A percentile compares a stretch with the other conserved stretches of the same genome.
Evolutionary conservation across 2,329 filamentous ascomycete species (phyloP).

Genomic region (Sporothrix curviconia): DNA sequence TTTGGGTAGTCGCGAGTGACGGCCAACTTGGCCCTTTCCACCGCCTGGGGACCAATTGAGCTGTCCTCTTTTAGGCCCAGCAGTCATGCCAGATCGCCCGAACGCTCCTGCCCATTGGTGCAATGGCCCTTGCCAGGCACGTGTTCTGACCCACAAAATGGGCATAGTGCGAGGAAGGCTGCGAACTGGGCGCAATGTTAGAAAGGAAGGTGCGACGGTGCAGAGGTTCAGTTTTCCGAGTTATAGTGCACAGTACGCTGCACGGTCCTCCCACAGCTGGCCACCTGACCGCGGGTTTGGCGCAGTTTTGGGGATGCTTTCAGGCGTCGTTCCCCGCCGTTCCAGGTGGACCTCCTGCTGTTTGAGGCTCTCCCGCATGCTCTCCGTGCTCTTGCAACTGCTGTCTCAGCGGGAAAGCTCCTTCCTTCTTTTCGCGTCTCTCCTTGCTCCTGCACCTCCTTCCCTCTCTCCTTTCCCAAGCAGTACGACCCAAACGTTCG

Average conservation of each 20-base stretch:
- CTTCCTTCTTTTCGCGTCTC: neutral
- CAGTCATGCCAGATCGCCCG: slow-evolving; percentile 20
- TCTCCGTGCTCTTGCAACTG: neutral
- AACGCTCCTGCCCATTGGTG: slow-evolving; percentile 4
- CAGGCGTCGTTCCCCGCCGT: neutral
- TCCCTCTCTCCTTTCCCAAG: neutral
- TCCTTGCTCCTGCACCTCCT: neutral
- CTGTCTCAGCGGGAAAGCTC: slow-evolving; percentile 4
- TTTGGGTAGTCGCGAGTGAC: slow-evolving; percentile 1
- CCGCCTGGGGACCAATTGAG: neutral
- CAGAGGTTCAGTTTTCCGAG: too few species aligned
- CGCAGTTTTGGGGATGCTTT: neutral
- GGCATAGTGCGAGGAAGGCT: neutral
- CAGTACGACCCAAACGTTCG: neutral
- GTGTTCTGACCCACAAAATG: neutral
- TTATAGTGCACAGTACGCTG: neutral
- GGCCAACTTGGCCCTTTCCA: neutral
- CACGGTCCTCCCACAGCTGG: neutral
- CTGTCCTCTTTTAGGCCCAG: neutral
- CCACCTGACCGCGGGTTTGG: neutral
- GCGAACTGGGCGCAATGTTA: too few species aligned
- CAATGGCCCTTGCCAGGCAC: neutral
- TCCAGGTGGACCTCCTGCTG: slow-evolving; percentile 5
- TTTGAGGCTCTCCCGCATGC: neutral
- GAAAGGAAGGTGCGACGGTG: too few species aligned